phyloP scores from a whole-genome alignment of 176 grass and related monocot genomes.

The Phoenix dactylifera region DNA sequence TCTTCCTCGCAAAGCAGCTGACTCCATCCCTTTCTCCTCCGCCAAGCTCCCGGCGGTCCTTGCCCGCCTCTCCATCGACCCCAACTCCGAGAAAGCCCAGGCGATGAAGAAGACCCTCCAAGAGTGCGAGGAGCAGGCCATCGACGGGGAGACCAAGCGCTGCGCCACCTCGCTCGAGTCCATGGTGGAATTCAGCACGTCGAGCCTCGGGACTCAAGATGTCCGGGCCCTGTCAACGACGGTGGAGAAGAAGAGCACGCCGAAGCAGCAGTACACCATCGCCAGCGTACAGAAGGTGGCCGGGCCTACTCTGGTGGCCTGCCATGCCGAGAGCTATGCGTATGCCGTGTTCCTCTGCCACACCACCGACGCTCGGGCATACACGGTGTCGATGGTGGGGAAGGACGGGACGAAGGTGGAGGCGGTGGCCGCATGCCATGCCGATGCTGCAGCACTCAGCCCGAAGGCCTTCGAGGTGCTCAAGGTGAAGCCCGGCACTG shows the following conservation, averaged over 20 bases:
- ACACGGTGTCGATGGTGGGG: constrained; percentile 6
- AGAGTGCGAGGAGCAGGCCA: constrained; percentile 9
- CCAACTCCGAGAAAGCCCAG: neutral
- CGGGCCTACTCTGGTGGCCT: neutral
- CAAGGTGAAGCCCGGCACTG: constrained; percentile 11
- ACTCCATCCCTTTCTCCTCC: constrained; percentile 26
- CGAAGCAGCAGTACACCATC: constrained; percentile 23
- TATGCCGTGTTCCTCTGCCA: constrained; percentile 32
- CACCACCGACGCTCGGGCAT: constrained; percentile 3
- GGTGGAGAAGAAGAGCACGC: neutral
- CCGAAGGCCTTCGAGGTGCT: constrained; percentile 8
- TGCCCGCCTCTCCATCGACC: neutral
- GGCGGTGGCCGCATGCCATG: constrained; percentile 26
- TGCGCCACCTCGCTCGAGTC: constrained; percentile 37
- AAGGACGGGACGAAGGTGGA: neutral
- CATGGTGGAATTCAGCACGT: constrained; percentile 1
- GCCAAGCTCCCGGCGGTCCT: neutral
- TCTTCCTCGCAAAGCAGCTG: neutral
- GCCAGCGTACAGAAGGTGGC: neutral
- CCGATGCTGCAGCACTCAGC: constrained; percentile 3
- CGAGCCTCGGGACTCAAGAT: neutral
- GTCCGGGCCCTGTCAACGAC: constrained; percentile 2
- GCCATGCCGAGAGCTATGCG: constrained; percentile 18
- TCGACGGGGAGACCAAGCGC: neutral
- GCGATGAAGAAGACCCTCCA: constrained; percentile 7